These are phyloP conservation scores for Lenwebbia sp. DNA, from an alignment of 345 rosid genomes.

Conservation along the genomic window DNA sequence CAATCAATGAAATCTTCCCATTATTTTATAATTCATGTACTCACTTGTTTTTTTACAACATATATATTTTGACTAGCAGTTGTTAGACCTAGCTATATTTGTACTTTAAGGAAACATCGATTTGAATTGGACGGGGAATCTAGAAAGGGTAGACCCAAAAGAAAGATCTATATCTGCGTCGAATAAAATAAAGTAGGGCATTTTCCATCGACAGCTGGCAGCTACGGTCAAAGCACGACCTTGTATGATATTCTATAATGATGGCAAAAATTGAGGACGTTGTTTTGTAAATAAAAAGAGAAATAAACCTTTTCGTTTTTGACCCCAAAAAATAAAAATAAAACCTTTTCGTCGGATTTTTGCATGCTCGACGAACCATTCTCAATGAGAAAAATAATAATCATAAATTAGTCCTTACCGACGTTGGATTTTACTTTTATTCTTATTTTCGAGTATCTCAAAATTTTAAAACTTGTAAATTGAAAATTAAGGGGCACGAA, in stretches of 20 bases:
- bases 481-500: neutral
- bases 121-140: neutral
- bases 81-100: neutral
- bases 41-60: no score
- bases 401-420: neutral
- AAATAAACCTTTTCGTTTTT: neutral
- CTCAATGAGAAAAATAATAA: fast-evolving
- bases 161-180: neutral
- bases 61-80: neutral
- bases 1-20: no score
- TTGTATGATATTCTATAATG: neutral
- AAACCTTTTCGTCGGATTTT: neutral
- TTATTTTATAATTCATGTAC: no score
- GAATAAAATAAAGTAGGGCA: neutral
- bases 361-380: neutral
- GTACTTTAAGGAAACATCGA: neutral
- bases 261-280: neutral
- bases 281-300: no score
- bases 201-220: neutral
- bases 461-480: neutral
- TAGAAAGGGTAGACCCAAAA: neutral
- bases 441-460: neutral
- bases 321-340: no score
- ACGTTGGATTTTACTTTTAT: neutral
- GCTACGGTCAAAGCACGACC: neutral